Base-by-base conservation (phyloP, 495 filamentous ascomycete species). In the Aspergillus steynii region DNA sequence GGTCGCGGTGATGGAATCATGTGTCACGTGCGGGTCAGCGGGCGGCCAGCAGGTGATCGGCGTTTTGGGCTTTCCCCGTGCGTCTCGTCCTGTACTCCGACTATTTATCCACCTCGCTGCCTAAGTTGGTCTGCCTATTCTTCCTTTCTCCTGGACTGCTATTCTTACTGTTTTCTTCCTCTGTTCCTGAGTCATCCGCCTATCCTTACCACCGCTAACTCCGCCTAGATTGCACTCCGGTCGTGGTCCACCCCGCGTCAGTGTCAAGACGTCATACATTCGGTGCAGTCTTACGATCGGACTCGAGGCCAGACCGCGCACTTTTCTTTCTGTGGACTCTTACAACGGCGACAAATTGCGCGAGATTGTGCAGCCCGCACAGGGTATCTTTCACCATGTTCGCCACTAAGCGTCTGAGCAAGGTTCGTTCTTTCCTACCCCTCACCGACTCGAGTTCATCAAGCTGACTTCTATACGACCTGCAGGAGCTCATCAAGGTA, bases 391-490 rank as follows among this genome's bases (percentile, higher is more conserved):
- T 26, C 59, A 26, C 50, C 29, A 78, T 79, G 74, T 83, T 83
- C 54, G 79, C 80, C 4, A 67, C 59, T 27, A 81, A 79, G 68
- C 78, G 81, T 25, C 58, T 83, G 60, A 70, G 79, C 70, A 83
- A 82, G 71, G 81, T 82, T 68, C 48, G 60, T 46, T 10, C 14
- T 26, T 25, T 32, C 27, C 25, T 28, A 5, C 34, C 50, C 29
- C 45, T 37, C 52, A 29, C 28, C 6, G 1, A 8, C 20, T 15
- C 8, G 31, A 34, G 15, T 49, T 42, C 20, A 52, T 29, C 45
- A 52, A 29, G 48, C 53, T 61, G 56, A 60, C 45, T 3, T 29
- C 32, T 50, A 50, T 29, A 50, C 51, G 14, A 57, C 52, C 26
- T 53, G 55, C 26, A 75, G 78, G 77, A 78, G 69, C 74, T 80